Evolutionary conservation across 768 basidiomycete genomes (phyloP).

Genomic region (Lepiota venenata): DNA sequence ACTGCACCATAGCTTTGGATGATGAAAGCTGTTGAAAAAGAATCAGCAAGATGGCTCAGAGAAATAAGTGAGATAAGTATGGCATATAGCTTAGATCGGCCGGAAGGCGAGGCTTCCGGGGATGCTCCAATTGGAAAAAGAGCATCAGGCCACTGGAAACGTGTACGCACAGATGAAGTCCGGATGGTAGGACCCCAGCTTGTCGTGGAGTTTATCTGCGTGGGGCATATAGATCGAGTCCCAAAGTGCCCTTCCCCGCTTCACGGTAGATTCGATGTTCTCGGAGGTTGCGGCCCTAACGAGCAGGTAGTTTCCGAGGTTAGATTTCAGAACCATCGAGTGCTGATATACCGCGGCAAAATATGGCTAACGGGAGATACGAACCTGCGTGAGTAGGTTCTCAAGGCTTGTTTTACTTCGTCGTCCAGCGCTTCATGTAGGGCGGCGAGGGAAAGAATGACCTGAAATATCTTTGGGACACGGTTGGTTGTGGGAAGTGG

Average conservation of each 20-base stretch:
- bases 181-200: slow-evolving; percentile 85
- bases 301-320: slow-evolving; percentile 16
- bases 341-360: slow-evolving; percentile 12
- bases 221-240: slow-evolving; percentile 86
- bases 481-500: neutral
- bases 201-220: slow-evolving; percentile 84
- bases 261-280: slow-evolving; percentile 65
- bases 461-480: slow-evolving; percentile 39
- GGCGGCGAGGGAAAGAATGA: slow-evolving; percentile 78
- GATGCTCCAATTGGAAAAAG: slow-evolving; percentile 28
- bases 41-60: slow-evolving; percentile 17
- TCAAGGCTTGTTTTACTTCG: slow-evolving; percentile 72
- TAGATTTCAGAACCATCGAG: slow-evolving; percentile 11
- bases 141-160: slow-evolving; percentile 27
- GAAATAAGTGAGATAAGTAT: slow-evolving; percentile 6
- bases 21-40: slow-evolving; percentile 62
- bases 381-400: slow-evolving; percentile 65
- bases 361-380: slow-evolving; percentile 13
- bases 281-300: slow-evolving; percentile 54
- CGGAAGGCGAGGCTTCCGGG: slow-evolving; percentile 3
- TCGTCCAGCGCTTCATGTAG: slow-evolving; percentile 75
- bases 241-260: slow-evolving; percentile 75
- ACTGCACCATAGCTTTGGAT: slow-evolving; percentile 83
- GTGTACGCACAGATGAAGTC: slow-evolving; percentile 85
- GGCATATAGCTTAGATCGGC: slow-evolving; percentile 3